phyloP scores from a whole-genome alignment of 2,329 filamentous ascomycete species.

The Cryphonectria carpinicola region DNA sequence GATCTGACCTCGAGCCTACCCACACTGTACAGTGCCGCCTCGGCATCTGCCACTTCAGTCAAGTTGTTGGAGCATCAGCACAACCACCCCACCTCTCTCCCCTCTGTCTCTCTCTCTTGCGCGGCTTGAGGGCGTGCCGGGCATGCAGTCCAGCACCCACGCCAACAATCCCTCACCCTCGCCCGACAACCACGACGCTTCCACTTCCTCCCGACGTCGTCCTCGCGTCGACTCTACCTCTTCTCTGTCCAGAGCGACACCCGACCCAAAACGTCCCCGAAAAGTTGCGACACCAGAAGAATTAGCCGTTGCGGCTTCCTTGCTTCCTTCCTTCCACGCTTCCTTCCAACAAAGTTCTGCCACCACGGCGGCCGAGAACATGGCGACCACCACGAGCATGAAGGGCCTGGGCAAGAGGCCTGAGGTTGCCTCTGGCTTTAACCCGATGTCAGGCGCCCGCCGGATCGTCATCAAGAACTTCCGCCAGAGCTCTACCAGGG shows the following conservation, averaged over 20 bases:
- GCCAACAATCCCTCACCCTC: slow-evolving; percentile 15
- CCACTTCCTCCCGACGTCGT: slow-evolving; percentile 31
- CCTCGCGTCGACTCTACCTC: slow-evolving; percentile 38
- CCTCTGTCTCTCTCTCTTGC: not conserved
- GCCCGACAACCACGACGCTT: slow-evolving; percentile 20
- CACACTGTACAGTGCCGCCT: not conserved
- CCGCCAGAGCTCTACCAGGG: slow-evolving; percentile 59
- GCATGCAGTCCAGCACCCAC: slow-evolving; percentile 28
- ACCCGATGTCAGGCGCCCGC: slow-evolving; percentile 76
- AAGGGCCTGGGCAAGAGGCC: slow-evolving; percentile 43
- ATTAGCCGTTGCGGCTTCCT: not conserved
- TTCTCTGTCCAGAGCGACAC: slow-evolving; percentile 25
- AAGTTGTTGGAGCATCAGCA: slow-evolving; percentile 24
- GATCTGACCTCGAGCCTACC: not conserved
- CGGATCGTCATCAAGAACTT: slow-evolving; percentile 95
- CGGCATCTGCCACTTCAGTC: slow-evolving; percentile 1
- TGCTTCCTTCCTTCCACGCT: not conserved
- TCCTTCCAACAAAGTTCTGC: not conserved
- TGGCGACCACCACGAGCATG: slow-evolving; percentile 34
- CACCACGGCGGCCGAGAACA: slow-evolving; percentile 4
- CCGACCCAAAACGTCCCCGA: slow-evolving; percentile 38
- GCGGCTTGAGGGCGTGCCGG: slow-evolving; percentile 20
- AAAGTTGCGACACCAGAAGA: not conserved
- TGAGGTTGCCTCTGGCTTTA: slow-evolving; percentile 56
- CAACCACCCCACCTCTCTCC: not conserved